A percentile compares a stretch with the other conserved stretches of the same genome.
phyloP scores from a whole-genome alignment of 805 yeast genomes.

The Ogataea kodamae region DNA sequence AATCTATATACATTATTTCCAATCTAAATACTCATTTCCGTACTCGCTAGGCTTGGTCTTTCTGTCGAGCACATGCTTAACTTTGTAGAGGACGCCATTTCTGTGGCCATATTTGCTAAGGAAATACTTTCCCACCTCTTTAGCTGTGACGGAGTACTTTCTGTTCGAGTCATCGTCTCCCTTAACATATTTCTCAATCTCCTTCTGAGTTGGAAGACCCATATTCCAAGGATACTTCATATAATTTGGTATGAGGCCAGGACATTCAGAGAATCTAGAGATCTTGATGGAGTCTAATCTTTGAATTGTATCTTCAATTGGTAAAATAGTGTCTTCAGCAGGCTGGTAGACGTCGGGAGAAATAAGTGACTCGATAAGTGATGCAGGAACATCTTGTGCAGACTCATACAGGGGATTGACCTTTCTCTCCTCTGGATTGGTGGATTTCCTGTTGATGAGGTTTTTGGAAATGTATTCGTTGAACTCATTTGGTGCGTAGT shows the following conservation, averaged over 20 bases:
- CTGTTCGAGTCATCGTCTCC: conserved; percentile 67
- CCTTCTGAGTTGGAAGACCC: conserved; percentile 76
- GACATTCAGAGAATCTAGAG: conserved; percentile 33
- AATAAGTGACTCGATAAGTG: conserved; percentile 51
- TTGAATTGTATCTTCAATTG: conserved; percentile 20
- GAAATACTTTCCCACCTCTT: conserved; percentile 67
- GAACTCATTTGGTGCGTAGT: conserved; percentile 44
- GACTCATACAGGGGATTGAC: conserved; percentile 37
- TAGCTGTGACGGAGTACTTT: conserved; percentile 63
- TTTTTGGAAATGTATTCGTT: conserved; percentile 52
- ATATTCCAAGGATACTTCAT: conserved; percentile 52
- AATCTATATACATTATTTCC: conserved; percentile 31
- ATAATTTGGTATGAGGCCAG: conserved; percentile 36
- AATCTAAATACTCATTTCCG: conserved; percentile 43
- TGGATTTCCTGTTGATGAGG: conserved; percentile 43
- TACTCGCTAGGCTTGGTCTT: conserved; percentile 46
- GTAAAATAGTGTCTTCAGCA: conserved; percentile 10
- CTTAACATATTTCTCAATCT: conserved; percentile 60
- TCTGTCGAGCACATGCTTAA: conserved; percentile 55
- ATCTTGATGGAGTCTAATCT: conserved; percentile 36
- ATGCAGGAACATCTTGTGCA: conserved; percentile 63
- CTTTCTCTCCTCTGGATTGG: conserved; percentile 25
- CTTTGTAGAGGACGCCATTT: conserved; percentile 60
- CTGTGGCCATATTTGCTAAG: conserved; percentile 44
- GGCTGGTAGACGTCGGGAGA: conserved; percentile 28